These are phyloP conservation scores for Babesia ovis DNA, from an alignment of 169 alveolate genomes.

Conservation along the genomic window DNA sequence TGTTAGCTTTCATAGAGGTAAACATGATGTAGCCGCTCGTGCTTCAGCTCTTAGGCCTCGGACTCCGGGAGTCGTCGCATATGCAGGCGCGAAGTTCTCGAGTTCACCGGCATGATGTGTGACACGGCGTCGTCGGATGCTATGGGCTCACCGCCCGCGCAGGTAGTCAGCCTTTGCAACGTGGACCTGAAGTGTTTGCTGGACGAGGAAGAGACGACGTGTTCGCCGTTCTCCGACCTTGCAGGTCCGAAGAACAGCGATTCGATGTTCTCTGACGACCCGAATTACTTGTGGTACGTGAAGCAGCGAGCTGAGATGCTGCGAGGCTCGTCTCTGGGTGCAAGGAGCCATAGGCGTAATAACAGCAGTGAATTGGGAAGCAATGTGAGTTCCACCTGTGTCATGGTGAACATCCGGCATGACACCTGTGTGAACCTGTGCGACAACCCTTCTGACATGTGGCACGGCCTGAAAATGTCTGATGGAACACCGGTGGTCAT, in stretches of 20 bases:
- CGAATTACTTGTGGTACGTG: conserved; percentile 59
- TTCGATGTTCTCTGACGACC: conserved; percentile 33
- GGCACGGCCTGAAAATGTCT: conserved; percentile 77
- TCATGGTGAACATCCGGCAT: conserved; percentile 64
- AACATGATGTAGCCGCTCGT: conserved; percentile 32
- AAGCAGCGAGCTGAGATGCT: conserved; percentile 50
- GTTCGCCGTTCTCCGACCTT: conserved; percentile 57
- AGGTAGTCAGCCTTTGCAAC: conserved; percentile 54
- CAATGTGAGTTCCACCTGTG: conserved; percentile 65
- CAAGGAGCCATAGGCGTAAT: conserved; percentile 14
- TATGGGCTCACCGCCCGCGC: conserved; percentile 15
- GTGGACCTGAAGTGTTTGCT: conserved; percentile 58
- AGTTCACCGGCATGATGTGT: not conserved
- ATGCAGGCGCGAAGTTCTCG: not conserved
- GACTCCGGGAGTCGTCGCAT: conserved; percentile 6
- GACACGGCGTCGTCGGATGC: not conserved
- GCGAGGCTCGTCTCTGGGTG: conserved; percentile 25
- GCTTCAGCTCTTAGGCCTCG: not conserved
- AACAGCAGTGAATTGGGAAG: conserved; percentile 40
- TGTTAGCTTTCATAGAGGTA: not conserved
- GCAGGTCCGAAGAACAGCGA: conserved; percentile 19
- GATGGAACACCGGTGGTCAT: conserved; percentile 76
- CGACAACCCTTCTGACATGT: conserved; percentile 80
- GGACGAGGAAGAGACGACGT: conserved; percentile 65
- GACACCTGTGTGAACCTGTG: conserved; percentile 71